Evolutionary conservation across 768 basidiomycete species (phyloP).

Genomic region (Dendrothele bispora): DNA sequence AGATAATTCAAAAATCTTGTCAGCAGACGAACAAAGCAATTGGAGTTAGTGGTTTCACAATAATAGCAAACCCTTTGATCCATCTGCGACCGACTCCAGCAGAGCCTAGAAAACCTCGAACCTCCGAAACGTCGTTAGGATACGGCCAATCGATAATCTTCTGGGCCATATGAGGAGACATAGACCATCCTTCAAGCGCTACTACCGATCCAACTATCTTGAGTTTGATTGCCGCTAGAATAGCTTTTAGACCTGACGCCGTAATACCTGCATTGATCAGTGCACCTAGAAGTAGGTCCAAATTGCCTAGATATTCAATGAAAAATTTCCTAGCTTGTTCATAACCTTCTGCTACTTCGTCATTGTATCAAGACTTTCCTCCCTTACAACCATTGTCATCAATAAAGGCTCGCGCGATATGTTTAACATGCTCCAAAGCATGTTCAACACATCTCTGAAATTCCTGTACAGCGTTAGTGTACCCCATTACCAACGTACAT

Average conservation of each 20-base stretch:
- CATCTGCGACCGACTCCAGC: constrained; percentile 20
- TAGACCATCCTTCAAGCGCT: constrained; percentile 25
- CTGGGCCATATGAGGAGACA: not conserved
- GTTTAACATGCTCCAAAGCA: constrained; percentile 8
- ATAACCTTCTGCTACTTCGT: constrained; percentile 13
- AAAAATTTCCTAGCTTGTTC: constrained; percentile 26
- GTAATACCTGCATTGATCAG: constrained; percentile 29
- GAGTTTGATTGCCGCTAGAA: constrained; percentile 16
- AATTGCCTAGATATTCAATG: constrained; percentile 20
- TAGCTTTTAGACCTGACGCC: constrained; percentile 29
- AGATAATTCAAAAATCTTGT: constrained; percentile 10
- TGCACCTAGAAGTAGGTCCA: constrained; percentile 21
- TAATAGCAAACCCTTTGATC: constrained; percentile 21
- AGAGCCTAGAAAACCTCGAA: constrained; percentile 24
- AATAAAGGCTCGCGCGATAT: constrained; percentile 14
- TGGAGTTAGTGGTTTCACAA: constrained; percentile 23
- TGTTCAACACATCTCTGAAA: constrained; percentile 26
- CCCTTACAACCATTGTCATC: constrained; percentile 23
- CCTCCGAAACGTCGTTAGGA: constrained; percentile 12
- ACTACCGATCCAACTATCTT: constrained; percentile 29
- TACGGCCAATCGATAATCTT: constrained; percentile 17
- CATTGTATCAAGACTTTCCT: constrained; percentile 13
- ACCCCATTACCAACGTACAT: constrained; percentile 28
- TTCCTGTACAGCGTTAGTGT: constrained; percentile 32
- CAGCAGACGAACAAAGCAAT: constrained; percentile 6